These are phyloP conservation scores for Chlorella sp. DNA, from an alignment of 139 green algal genomes.

Conservation along the genomic window DNA sequence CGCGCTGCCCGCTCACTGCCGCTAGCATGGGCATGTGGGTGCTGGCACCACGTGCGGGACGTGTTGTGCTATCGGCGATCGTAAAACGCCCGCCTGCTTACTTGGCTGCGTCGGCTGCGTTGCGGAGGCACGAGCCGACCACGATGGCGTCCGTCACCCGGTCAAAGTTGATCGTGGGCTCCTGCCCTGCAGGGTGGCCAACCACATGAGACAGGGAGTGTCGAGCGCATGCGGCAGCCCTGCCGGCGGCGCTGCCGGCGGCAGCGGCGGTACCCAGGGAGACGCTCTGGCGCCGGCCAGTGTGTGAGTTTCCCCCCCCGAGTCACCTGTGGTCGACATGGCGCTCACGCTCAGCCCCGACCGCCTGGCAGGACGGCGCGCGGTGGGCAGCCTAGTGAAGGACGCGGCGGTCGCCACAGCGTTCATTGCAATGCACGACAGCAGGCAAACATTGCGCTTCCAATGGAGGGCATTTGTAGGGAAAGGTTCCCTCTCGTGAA, in stretches of 20 bases:
- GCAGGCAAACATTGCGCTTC: too few relatives aligned
- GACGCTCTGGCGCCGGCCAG: background rate
- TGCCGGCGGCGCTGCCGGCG: too few relatives aligned
- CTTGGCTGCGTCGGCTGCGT: slow-evolving; percentile 1
- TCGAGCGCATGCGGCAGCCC: too few relatives aligned
- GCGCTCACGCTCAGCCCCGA: background rate
- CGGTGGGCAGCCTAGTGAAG: too few relatives aligned
- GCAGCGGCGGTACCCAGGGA: background rate
- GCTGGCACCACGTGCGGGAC: background rate
- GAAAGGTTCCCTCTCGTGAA: too few relatives aligned
- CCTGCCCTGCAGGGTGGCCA: background rate
- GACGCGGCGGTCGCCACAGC: too few relatives aligned
- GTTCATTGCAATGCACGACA: too few relatives aligned
- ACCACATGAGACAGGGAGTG: background rate
- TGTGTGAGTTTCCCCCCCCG: background rate
- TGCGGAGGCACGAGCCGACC: background rate
- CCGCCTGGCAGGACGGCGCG: too few relatives aligned
- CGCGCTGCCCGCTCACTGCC: too few relatives aligned
- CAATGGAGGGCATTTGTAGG: too few relatives aligned
- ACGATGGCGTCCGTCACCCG: background rate
- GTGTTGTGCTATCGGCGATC: background rate
- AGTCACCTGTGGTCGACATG: background rate
- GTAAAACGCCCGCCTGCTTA: background rate
- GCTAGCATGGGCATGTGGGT: background rate
- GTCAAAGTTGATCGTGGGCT: slow-evolving; percentile 21